Evolutionary conservation across 257 asterid genomes (phyloP), one percentile per base, ranked within the genome.

Genomic region (Ajuga chamaepitys): DNA sequence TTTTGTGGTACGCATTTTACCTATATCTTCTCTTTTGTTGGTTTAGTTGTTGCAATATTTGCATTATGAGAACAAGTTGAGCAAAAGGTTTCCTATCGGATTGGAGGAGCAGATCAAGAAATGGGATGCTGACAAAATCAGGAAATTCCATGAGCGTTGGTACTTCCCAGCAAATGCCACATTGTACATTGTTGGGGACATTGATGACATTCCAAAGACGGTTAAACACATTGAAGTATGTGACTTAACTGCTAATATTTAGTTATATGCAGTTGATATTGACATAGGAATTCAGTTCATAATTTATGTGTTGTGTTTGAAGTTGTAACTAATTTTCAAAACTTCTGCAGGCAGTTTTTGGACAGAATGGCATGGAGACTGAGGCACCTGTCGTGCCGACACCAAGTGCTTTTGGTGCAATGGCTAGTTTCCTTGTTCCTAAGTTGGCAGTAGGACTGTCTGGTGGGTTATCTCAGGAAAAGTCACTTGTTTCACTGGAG

Each of bases 101-200:
- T 70, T 90, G 71, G 99, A 94, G 78, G 99, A 94, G 71, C 97
- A 94, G 83, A 94, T 94, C 74, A 94, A 90, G 82, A 94, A 88
- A 80, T 90, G 97, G 97, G 99, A 94, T 74, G 97, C 93, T 24
- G 99, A 94, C 75, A 94, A 94, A 77, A 94, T 94, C 75, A 79
- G 95, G 74, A 94, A 81, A 83, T 94, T 90, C 73, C 97, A 90
- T 18, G 99, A 88, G 80, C 96, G 99, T 25, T 90, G 99, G 99
- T 94, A 94, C 79, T 94, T 94, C 70, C 99, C 99, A 30, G 99
- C 93, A 66, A 90, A 94, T 81, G 96, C 99, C 70, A 94, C 99
- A 48, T 76, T 94, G 66, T 94, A 94, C 86, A 84, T 94, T 34
- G 97, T 94, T 79, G 99, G 99, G 70, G 99, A 90, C 80, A 81